Conservation (phyloP, 345 rosid genomes). For the Rhodamnia argentea region DNA sequence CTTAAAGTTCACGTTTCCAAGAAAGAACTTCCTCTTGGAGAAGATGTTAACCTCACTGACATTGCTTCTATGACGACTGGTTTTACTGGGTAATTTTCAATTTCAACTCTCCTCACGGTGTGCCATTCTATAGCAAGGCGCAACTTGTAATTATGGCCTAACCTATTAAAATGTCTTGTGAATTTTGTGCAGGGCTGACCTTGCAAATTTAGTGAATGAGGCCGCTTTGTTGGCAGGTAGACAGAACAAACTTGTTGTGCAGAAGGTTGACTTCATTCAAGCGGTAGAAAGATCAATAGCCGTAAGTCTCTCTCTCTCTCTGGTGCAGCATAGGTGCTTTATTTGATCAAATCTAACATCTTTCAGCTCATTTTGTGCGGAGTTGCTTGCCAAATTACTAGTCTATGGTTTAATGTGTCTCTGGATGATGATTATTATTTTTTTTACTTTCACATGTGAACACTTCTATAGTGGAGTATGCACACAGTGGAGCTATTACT, state of each 20-base stretch:
- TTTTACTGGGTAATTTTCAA: conserved; percentile 66
- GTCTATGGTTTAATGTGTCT: background rate
- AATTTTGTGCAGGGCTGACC: conserved; percentile 71
- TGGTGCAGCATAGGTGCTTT: background rate
- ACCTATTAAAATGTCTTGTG: background rate
- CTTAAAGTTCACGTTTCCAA: conserved; percentile 71
- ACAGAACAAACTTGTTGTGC: conserved; percentile 60
- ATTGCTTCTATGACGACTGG: conserved; percentile 98
- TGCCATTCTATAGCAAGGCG: background rate
- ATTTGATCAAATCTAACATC: background rate
- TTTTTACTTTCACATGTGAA: background rate
- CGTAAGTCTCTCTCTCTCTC: conserved; percentile 23
- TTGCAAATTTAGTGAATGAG: conserved; percentile 95
- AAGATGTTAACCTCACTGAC: conserved; percentile 59
- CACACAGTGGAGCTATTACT: background rate
- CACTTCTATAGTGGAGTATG: background rate
- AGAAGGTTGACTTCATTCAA: conserved; percentile 79
- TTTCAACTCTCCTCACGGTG: background rate
- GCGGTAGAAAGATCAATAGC: conserved; percentile 94
- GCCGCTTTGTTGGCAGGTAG: conserved; percentile 98
- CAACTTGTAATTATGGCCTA: background rate
- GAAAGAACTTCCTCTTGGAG: conserved; percentile 78
- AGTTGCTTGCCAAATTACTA: background rate
- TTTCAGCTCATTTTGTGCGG: background rate
- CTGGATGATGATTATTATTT: background rate